phyloP scores from a whole-genome alignment of 371 early-diverging fungal species.

The Rhizopus delemar region DNA sequence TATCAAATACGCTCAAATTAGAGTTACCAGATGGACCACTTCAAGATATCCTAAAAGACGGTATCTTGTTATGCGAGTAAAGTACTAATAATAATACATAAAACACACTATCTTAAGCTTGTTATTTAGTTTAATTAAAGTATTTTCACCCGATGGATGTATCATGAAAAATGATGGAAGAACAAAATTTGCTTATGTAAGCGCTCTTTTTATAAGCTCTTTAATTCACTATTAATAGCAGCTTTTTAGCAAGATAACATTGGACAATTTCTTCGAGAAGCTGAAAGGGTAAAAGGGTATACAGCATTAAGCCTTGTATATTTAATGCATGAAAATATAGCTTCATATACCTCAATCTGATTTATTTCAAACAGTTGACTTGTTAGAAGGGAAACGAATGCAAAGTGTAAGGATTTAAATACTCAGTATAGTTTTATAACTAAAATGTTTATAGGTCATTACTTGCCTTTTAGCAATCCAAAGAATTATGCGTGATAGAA shows the following conservation, averaged over 20 bases:
- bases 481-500: conserved; percentile 26
- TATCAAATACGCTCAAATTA: conserved; percentile 29
- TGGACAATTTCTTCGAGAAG: conserved; percentile 63
- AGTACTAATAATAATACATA: not conserved
- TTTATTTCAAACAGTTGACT: conserved; percentile 90
- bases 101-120: not conserved
- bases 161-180: conserved; percentile 24
- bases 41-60: conserved; percentile 44
- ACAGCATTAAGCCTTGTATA: not conserved
- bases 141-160: conserved; percentile 16
- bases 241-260: conserved; percentile 80
- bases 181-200: conserved; percentile 24
- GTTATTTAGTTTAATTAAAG: conserved; percentile 15
- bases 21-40: conserved; percentile 31
- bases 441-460: conserved; percentile 23
- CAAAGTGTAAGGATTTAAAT: conserved; percentile 55
- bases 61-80: conserved; percentile 49
- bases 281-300: conserved; percentile 41
- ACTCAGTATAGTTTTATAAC: not conserved
- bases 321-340: conserved; percentile 21
- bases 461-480: conserved; percentile 25
- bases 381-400: conserved; percentile 90
- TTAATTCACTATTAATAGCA: not conserved
- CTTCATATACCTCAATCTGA: conserved; percentile 82
- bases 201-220: not conserved